Base-by-base conservation (phyloP, 441 rosid genomes). In the Hura crepitans region DNA sequence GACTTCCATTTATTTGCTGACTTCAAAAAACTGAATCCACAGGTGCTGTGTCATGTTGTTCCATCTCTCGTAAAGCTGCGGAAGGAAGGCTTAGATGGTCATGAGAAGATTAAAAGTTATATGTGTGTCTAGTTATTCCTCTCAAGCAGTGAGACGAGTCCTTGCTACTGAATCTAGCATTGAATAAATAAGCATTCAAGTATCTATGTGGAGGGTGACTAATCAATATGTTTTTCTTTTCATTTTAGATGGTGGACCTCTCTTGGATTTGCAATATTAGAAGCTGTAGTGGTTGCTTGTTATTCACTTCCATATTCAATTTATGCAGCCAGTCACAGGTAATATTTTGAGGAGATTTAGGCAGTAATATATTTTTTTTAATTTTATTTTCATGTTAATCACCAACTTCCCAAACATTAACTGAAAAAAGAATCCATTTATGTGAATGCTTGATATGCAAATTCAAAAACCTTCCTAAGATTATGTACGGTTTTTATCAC, bases 51-150 rank as follows among this genome's bases (percentile, higher is more conserved):
- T 79, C 95, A 89, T 69, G 75, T 91, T 72, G 79, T 94, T 84
- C 96, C 98, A 70, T 88, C 97, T 31, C 82, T 91, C 68, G 96
- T 89, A 81, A 90, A 88, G 87, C 85, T 91, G 77, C 82, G 97
- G 65, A 91, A 94, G 79, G 97, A 94, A 90, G 98, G 98, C 78
- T 85, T 94, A 79, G 98, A 91, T 83, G 98, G 91, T 64, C 86
- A 88, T 2, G 97, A 94, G 89, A 91, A 88, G 92, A 91, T 94
- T 79, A 94, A 94, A 92, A 86, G 96, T 84, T 91, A 91, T 86
- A 93, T 93, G 98, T 88, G 87, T 88, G 98, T 91, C 80, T 88
- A 82, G 82, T 80, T 81, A 79, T 84, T 72, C 80, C 73, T 92
- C 86, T 87, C 84, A 79, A 81, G 86, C 89, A 75, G 90, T 86